These are phyloP conservation scores for Vanrija pseudolonga DNA, from an alignment of 1,284 basidiomycete genomes.

Conservation along the genomic window DNA sequence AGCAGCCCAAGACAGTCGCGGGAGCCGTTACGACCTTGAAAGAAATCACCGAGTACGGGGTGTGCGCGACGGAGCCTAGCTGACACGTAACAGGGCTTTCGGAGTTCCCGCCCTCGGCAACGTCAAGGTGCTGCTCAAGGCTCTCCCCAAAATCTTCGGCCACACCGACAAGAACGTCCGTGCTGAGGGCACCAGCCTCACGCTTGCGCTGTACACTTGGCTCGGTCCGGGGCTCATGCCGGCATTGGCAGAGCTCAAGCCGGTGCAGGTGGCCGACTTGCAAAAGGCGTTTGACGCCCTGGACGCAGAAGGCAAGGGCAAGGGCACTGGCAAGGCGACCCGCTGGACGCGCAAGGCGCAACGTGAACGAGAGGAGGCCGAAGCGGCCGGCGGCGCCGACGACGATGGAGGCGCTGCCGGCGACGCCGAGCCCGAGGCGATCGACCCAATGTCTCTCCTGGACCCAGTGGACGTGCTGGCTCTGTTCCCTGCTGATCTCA, in stretches of 20 bases:
- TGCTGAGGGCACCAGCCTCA: conserved; percentile 78
- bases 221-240: conserved; percentile 84
- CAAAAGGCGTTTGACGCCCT: conserved; percentile 83
- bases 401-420: conserved; percentile 20
- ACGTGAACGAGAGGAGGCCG: conserved; percentile 63
- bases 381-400: conserved; percentile 49
- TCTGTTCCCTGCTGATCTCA: conserved; percentile 70
- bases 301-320: conserved; percentile 77
- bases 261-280: conserved; percentile 96
- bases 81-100: conserved; percentile 60
- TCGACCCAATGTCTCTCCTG: conserved; percentile 77
- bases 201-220: conserved; percentile 77
- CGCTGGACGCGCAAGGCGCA: conserved; percentile 75
- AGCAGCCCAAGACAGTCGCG: conserved; percentile 92
- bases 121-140: conserved; percentile 72
- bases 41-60: conserved; percentile 64
- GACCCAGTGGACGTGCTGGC: conserved; percentile 77
- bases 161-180: conserved; percentile 96
- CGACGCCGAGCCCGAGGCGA: conserved; percentile 49
- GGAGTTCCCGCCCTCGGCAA: conserved; percentile 75
- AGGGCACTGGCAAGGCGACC: conserved; percentile 72
- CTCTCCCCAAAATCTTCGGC: conserved; percentile 86
- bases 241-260: conserved; percentile 83
- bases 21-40: conserved; percentile 74
- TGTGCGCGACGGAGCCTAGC: background rate